Conservation (phyloP, 2,329 filamentous ascomycete species). For the Talaromyces sp. region DNA sequence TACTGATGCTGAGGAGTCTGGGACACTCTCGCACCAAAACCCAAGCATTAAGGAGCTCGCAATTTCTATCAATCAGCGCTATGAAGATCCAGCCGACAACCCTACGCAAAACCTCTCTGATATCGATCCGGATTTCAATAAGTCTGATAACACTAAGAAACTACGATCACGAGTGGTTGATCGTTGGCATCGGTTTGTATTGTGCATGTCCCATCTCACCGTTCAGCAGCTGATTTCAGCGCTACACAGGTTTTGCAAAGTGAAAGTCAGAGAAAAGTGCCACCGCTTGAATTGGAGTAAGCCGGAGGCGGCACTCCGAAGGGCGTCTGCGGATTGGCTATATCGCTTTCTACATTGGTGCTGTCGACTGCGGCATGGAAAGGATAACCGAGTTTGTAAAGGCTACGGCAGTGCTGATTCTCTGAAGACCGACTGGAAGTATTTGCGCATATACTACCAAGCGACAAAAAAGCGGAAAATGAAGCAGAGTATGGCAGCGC, state of each 20-base stretch:
- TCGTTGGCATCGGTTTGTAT: constrained; percentile 17
- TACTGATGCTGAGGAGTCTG: not conserved
- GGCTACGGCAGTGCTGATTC: constrained; percentile 18
- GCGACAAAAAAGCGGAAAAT: constrained; percentile 14
- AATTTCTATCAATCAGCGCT: no score
- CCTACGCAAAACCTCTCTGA: constrained; percentile 21
- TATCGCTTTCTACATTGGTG: constrained; percentile 18
- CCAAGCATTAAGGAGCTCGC: no score
- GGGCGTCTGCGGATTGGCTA: constrained; percentile 19
- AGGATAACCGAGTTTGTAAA: constrained; percentile 12
- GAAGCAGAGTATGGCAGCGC: constrained; percentile 16
- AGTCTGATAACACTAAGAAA: constrained; percentile 18
- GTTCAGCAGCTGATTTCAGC: no score
- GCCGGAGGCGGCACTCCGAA: constrained; percentile 16
- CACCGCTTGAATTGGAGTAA: constrained; percentile 9
- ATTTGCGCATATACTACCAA: constrained; percentile 21
- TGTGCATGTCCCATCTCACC: not conserved
- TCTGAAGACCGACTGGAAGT: constrained; percentile 21
- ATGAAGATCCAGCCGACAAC: constrained; percentile 17
- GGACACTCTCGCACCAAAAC: no score
- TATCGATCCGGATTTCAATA: constrained; percentile 19
- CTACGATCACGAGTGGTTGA: constrained; percentile 16
- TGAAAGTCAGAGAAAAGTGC: not conserved
- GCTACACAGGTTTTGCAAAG: not conserved
- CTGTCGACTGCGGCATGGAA: constrained; percentile 19